phyloP scores from a whole-genome alignment of 2,329 filamentous ascomycete species.

The Lachnellula suecica region DNA sequence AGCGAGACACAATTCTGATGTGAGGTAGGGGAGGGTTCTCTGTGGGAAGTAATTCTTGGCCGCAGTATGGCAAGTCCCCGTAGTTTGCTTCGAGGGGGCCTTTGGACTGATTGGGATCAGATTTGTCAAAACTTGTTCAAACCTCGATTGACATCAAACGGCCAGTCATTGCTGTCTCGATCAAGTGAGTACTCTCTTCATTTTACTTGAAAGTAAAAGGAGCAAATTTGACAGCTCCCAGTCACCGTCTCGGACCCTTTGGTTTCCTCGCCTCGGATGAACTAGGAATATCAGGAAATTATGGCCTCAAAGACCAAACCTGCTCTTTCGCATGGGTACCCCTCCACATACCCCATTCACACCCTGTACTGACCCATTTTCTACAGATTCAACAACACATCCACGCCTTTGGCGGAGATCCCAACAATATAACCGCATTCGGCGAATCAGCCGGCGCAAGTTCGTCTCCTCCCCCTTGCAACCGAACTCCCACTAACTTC shows the following conservation, averaged over 20 bases:
- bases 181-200: conserved; percentile 12
- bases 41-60: conserved; percentile 16
- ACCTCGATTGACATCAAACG: conserved; percentile 12
- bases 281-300: conserved; percentile 13
- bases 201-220: background rate
- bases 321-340: conserved; percentile 30
- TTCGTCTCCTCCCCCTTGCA: conserved; percentile 1
- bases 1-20: background rate
- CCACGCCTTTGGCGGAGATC: conserved; percentile 33
- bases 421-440: conserved; percentile 30
- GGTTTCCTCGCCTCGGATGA: conserved; percentile 18
- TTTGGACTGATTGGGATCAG: background rate
- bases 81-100: background rate
- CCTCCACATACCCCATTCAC: background rate
- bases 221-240: conserved; percentile 1
- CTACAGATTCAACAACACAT: conserved; percentile 26
- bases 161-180: conserved; percentile 20
- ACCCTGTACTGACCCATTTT: background rate
- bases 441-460: conserved; percentile 39
- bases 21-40: conserved; percentile 15
- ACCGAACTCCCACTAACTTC: background rate
- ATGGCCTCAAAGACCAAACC: conserved; percentile 19
- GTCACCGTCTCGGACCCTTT: conserved; percentile 20
- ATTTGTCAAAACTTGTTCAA: conserved; percentile 11
- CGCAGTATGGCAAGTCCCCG: conserved; percentile 16